Evolutionary conservation across 139 green algal genomes (phyloP).

Genomic region (Chlorella sp.): DNA sequence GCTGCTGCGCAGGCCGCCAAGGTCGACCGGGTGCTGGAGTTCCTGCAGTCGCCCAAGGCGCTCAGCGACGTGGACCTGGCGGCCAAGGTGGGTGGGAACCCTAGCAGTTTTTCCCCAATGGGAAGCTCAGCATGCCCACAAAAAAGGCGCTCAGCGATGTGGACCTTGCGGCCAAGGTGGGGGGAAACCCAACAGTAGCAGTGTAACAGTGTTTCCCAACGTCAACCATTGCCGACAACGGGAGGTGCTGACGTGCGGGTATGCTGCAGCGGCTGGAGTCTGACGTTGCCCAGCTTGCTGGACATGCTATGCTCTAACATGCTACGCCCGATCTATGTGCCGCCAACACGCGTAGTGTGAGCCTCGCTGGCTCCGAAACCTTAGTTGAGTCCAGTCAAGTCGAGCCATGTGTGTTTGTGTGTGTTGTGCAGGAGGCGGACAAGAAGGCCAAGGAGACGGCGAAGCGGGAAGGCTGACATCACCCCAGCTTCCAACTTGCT

Average conservation of each 20-base stretch:
- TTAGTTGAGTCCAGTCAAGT: too few relatives aligned
- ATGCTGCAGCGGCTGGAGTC: too few relatives aligned
- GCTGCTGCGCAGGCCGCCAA: conserved; percentile 58
- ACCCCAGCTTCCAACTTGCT: neutral
- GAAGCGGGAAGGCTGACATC: conserved; percentile 46
- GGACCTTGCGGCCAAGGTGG: conserved; percentile 68
- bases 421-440: conserved; percentile 47
- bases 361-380: too few relatives aligned
- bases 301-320: too few relatives aligned
- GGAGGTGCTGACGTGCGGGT: too few relatives aligned
- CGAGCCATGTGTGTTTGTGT: neutral
- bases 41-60: conserved; percentile 63
- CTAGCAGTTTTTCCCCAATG: neutral
- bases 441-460: conserved; percentile 64
- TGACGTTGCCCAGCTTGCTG: too few relatives aligned
- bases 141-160: conserved; percentile 59
- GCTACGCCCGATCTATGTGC: too few relatives aligned
- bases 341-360: too few relatives aligned
- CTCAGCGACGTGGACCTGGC: conserved; percentile 68
- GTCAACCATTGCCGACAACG: too few relatives aligned
- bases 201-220: too few relatives aligned
- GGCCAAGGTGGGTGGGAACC: conserved; percentile 43
- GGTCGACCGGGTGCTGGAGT: conserved; percentile 64
- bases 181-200: neutral
- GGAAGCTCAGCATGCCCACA: conserved; percentile 51